Evolutionary conservation across 139 green algal genomes (phyloP).

Genomic region (Chlamydomonas applanata): DNA sequence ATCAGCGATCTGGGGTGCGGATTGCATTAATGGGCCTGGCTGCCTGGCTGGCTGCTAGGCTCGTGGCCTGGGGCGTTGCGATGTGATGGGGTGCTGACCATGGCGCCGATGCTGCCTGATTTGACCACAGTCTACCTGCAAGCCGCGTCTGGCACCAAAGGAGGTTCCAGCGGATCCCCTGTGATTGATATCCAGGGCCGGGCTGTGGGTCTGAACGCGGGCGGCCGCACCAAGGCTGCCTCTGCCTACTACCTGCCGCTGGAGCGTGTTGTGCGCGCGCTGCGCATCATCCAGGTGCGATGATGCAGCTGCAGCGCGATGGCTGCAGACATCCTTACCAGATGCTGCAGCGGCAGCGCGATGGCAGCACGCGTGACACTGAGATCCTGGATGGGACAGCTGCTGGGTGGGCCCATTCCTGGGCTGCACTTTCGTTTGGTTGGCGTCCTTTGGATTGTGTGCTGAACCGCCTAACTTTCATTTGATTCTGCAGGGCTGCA

Average conservation of each 20-base stretch:
- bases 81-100: too few relatives aligned
- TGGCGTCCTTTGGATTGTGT: too few relatives aligned
- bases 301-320: not conserved
- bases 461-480: too few relatives aligned
- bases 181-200: conserved; percentile 79
- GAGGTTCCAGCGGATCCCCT: conserved; percentile 72
- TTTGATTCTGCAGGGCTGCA: not conserved
- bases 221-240: conserved; percentile 81
- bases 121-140: conserved; percentile 62
- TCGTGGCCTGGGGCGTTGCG: too few relatives aligned
- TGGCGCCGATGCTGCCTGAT: too few relatives aligned
- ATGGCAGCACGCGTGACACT: not conserved
- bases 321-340: too few relatives aligned
- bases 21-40: too few relatives aligned
- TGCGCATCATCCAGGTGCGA: conserved; percentile 67
- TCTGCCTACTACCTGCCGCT: conserved; percentile 91
- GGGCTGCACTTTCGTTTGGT: too few relatives aligned
- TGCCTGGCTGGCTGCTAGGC: too few relatives aligned
- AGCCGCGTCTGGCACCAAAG: conserved; percentile 83
- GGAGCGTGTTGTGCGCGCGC: conserved; percentile 74
- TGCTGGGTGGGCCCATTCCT: not conserved
- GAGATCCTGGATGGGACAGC: not conserved
- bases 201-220: conserved; percentile 88
- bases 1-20: too few relatives aligned
- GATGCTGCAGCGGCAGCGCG: not conserved